Evolutionary conservation across 2,329 filamentous ascomycete species (phyloP).

Genomic region (Colletotrichum paranaense): DNA sequence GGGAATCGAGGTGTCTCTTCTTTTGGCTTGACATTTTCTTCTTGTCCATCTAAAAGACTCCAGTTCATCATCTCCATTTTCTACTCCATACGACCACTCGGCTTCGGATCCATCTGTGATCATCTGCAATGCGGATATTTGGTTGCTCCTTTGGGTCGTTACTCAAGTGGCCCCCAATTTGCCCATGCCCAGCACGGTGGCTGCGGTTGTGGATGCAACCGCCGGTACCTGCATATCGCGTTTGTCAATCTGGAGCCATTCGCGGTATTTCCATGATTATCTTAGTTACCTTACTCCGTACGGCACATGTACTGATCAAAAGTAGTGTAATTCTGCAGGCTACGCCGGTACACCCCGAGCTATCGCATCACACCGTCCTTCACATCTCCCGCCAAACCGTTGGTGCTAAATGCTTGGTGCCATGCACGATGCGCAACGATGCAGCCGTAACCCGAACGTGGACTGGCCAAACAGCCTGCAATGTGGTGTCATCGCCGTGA

Average conservation of each 20-base stretch:
- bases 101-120: background rate
- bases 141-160: background rate
- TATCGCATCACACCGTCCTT: constrained; percentile 8
- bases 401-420: constrained; percentile 28
- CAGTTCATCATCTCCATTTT: too few species aligned
- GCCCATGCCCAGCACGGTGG: background rate
- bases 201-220: constrained; percentile 4
- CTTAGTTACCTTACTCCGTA: background rate
- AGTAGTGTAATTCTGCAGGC: background rate
- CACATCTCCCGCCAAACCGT: constrained; percentile 26
- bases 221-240: constrained; percentile 31
- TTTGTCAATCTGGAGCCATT: constrained; percentile 29
- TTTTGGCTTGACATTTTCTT: background rate
- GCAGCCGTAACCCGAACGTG: constrained; percentile 2
- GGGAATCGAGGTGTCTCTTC: background rate
- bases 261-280: constrained; percentile 20
- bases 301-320: too few species aligned
- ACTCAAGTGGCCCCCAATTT: background rate
- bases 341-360: constrained; percentile 20
- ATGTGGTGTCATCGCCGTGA: too few species aligned
- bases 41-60: background rate
- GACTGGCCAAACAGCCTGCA: constrained; percentile 7
- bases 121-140: background rate
- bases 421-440: background rate
- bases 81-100: background rate